Base-by-base conservation (phyloP, 140 eudicot species). In the Anethum foeniculum region DNA sequence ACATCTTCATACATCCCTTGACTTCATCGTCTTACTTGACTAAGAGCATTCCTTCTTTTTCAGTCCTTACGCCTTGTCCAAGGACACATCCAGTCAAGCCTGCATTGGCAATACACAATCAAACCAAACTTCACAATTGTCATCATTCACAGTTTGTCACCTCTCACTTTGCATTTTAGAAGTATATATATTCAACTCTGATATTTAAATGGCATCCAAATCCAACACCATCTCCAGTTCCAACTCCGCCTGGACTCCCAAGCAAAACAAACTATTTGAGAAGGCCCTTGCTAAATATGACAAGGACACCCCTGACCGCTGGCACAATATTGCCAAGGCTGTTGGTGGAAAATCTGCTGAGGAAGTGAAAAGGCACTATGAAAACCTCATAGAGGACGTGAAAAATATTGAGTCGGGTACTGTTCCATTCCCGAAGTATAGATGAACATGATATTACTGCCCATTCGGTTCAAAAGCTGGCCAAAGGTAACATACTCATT, bases 121-220 rank as follows among this genome's bases (percentile, higher is more conserved):
- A 44, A 25, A 6, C 41, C 21, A 48, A 76, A 76, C 64, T 49
- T 46, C 39, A 48, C 44, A 10, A 41, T 49, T 48, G 39, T 49
- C 46, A 15, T 49, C 44, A 10, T 49, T 47, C 65, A 18, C 60
- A 76, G 43, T 51, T 51, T 18, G 64, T 76, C 64, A 76, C 5
- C 48, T 19, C 25, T 30, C 27, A 28, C 12, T 25, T 48, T 44
- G 12, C 10, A 25, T 2, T 2, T 16, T n/a, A 12, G 7, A 48
- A 88, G 80, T 71, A 72, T 39, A 83, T 75, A 34, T 43, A 19
- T 62, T 25, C 67, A 54, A 79, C 19, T 25, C 71, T 43, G 58
- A 71, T 32, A 79, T 75, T 34, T 71, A 72, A 81, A 90, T 90
- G 92, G 87, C 90, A 78, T 86, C 90, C 83, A 85, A 75, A 80